phyloP scores from a whole-genome alignment of 2,329 filamentous ascomycete genomes.

The Pestalotiopsis fici region DNA sequence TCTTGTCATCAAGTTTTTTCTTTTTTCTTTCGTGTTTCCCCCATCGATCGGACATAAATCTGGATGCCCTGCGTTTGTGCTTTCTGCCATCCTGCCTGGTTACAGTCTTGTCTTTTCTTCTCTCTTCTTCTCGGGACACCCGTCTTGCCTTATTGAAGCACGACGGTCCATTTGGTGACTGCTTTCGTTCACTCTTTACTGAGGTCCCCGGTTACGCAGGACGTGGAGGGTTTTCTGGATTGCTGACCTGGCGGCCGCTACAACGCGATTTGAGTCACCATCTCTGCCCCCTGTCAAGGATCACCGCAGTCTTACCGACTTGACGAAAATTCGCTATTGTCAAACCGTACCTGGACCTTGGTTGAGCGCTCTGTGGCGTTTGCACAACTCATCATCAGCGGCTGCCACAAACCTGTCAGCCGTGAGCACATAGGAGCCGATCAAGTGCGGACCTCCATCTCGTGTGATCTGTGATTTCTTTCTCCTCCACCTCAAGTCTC shows the following conservation, averaged over 20 bases:
- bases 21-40: background rate
- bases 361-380: background rate
- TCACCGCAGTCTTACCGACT: background rate
- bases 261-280: background rate
- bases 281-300: background rate
- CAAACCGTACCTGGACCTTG: background rate
- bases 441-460: background rate
- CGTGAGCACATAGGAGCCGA: background rate
- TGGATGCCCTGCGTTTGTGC: background rate
- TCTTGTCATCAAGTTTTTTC: background rate
- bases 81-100: background rate
- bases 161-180: background rate
- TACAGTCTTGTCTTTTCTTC: background rate
- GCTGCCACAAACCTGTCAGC: background rate
- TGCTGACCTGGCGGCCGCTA: background rate
- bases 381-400: background rate
- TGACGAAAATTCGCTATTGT: background rate
- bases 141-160: background rate
- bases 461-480: conserved; percentile 5
- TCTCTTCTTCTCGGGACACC: background rate
- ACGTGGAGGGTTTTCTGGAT: background rate
- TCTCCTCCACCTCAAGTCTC: conserved; percentile 6
- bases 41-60: background rate
- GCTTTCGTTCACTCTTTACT: background rate
- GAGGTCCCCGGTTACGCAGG: background rate